Evolutionary conservation across 345 rosid species (phyloP).

Genomic region (Leavenworthia alabamica): DNA sequence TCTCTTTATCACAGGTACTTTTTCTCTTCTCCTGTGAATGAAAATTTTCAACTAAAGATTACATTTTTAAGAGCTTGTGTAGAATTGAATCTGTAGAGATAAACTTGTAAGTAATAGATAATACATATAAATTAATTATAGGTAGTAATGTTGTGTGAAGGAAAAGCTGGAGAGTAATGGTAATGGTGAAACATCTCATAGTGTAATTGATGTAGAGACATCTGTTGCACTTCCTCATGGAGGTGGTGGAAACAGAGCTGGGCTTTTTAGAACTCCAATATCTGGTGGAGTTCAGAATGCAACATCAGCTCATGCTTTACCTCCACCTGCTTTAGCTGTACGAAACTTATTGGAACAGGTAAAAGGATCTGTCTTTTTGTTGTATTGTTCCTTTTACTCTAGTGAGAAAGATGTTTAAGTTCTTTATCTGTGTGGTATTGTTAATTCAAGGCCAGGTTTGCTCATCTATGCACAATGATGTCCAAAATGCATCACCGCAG

Average conservation of each 20-base stretch:
- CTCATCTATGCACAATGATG: constrained; percentile 94
- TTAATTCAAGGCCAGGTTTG: constrained; percentile 87
- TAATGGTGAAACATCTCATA: constrained; percentile 33
- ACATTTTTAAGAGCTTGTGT: no score
- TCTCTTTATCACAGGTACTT: constrained; percentile 54
- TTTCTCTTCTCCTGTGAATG: not conserved
- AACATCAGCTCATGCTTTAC: constrained; percentile 93
- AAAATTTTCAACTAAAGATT: not conserved
- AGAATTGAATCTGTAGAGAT: no score
- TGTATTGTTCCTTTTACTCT: not conserved
- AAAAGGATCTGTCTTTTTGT: constrained; percentile 4
- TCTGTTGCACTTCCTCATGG: constrained; percentile 43
- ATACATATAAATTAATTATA: constrained; percentile 27
- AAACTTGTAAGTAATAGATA: constrained; percentile 22
- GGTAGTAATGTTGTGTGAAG: constrained; percentile 45
- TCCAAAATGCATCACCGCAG: constrained; percentile 95
- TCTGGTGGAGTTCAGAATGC: constrained; percentile 99
- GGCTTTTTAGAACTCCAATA: constrained; percentile 92
- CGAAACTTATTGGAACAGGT: constrained; percentile 98
- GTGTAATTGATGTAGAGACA: constrained; percentile 43
- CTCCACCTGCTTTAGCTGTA: constrained; percentile 90
- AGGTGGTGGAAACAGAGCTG: constrained; percentile 76
- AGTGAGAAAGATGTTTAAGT: not conserved
- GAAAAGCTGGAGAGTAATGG: constrained; percentile 36
- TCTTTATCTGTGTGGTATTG: not conserved